Percentiles rank a stretch among this genome's conserved stretches.
Conservation (phyloP, 2,329 filamentous ascomycete species). For the Monosporascus ibericus region DNA sequence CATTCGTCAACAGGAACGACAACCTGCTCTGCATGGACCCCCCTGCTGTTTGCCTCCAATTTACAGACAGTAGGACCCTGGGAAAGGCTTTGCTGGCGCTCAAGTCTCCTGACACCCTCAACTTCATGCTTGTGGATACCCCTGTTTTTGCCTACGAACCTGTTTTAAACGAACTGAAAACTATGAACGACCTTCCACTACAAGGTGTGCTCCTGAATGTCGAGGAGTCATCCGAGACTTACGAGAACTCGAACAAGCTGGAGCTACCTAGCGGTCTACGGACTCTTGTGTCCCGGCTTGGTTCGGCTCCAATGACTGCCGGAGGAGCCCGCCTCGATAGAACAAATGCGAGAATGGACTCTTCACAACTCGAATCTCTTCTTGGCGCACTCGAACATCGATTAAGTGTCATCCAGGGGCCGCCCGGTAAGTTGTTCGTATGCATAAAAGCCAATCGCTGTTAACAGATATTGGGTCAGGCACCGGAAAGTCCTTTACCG, state of each 20-base stretch:
- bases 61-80: constrained; percentile 32
- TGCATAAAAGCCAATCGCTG: background rate
- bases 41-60: constrained; percentile 45
- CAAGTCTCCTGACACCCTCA: constrained; percentile 18
- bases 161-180: constrained; percentile 51
- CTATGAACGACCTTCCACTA: constrained; percentile 47
- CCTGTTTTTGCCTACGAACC: constrained; percentile 63
- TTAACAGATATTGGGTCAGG: constrained; percentile 31
- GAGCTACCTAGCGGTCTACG: background rate
- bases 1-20: constrained; percentile 46
- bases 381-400: constrained; percentile 41
- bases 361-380: constrained; percentile 51
- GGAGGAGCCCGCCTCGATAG: constrained; percentile 2
- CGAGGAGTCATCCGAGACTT: background rate
- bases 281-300: background rate
- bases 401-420: constrained; percentile 61
- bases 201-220: background rate
- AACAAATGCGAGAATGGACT: constrained; percentile 6
- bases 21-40: constrained; percentile 35
- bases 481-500: constrained; percentile 70
- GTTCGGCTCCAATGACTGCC: constrained; percentile 1
- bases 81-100: background rate
- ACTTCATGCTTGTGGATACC: constrained; percentile 55
- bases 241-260: background rate
- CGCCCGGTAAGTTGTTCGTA: constrained; percentile 46